Evolutionary conservation across 1,139 yeast species (phyloP).

Genomic region (Debaryomycetaceae sp.): DNA sequence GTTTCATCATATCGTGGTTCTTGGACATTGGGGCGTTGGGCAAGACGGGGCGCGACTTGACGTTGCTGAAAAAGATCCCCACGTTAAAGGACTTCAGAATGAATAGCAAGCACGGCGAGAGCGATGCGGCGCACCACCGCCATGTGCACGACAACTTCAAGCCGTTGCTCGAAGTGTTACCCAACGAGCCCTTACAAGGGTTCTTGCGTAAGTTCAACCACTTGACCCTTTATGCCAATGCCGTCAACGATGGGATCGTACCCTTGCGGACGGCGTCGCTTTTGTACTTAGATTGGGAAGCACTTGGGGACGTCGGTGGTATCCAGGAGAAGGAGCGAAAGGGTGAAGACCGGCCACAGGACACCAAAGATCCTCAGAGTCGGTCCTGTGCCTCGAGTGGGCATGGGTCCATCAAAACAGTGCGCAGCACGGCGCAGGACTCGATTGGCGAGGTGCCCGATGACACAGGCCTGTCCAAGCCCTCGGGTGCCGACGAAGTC

Average conservation of each 20-base stretch:
- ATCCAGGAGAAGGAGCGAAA: slow-evolving; percentile 15
- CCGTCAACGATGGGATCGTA: slow-evolving; percentile 89
- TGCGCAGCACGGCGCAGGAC: slow-evolving; percentile 3
- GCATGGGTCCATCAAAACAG: slow-evolving; percentile 5
- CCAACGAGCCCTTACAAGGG: slow-evolving; percentile 71
- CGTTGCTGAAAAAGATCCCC: slow-evolving; percentile 40
- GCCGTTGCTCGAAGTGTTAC: slow-evolving; percentile 70
- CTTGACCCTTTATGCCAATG: slow-evolving; percentile 75
- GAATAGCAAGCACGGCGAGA: slow-evolving; percentile 6
- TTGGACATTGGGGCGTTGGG: slow-evolving; percentile 87
- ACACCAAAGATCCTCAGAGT: slow-evolving; percentile 1
- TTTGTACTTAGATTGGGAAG: slow-evolving; percentile 44
- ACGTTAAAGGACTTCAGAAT: slow-evolving; percentile 12
- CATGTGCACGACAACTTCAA: slow-evolving; percentile 22
- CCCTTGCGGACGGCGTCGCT: slow-evolving; percentile 66
- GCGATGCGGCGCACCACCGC: slow-evolving; percentile 7
- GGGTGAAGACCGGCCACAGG: slow-evolving; percentile 4
- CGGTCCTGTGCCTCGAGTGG: background rate
- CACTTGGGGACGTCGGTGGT: slow-evolving; percentile 33
- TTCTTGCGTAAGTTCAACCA: slow-evolving; percentile 60
- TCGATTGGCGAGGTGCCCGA: slow-evolving; percentile 12
- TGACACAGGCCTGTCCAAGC: slow-evolving; percentile 2
- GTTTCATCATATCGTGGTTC: slow-evolving; percentile 77
- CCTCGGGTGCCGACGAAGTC: background rate
- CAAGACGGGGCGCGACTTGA: slow-evolving; percentile 80